Evolutionary conservation across 2,329 filamentous ascomycete species (phyloP).

Genomic region (Cladophialophora yegresii): DNA sequence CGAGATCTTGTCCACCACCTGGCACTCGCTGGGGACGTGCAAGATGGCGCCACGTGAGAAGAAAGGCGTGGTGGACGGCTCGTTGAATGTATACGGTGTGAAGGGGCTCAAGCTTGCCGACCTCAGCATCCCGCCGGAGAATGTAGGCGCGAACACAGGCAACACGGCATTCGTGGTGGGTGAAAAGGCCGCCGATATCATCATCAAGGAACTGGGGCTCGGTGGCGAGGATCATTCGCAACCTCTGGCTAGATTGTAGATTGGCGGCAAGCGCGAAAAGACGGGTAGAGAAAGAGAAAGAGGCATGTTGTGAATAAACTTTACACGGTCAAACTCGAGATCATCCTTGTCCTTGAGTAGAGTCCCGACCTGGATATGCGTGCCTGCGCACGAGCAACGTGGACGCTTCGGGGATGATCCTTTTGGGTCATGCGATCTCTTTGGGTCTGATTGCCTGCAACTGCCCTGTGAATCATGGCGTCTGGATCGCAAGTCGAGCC

Average conservation of each 20-base stretch:
- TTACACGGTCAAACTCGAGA: no score
- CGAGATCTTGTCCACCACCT: slow-evolving; percentile 27
- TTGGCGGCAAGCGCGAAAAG: no score
- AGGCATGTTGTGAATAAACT: no score
- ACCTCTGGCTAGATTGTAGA: neutral
- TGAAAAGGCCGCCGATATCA: slow-evolving; percentile 45
- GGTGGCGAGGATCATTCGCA: neutral
- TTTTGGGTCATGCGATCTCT: no score
- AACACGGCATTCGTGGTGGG: slow-evolving; percentile 52
- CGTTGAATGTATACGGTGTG: slow-evolving; percentile 49
- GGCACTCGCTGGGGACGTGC: slow-evolving; percentile 41
- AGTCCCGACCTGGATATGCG: no score
- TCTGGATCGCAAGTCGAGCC: no score
- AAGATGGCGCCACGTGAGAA: slow-evolving; percentile 50
- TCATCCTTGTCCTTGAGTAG: no score
- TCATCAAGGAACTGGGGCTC: slow-evolving; percentile 39
- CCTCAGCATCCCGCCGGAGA: slow-evolving; percentile 36
- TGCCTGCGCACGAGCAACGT: no score
- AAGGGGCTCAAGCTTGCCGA: slow-evolving; percentile 46
- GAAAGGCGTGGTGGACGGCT: slow-evolving; percentile 48
- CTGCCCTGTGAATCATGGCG: no score
- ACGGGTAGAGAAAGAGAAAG: no score
- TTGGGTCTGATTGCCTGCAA: no score
- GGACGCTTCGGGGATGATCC: no score
- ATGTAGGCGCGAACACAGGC: slow-evolving; percentile 49